Evolutionary conservation across 2,329 filamentous ascomycete species (phyloP).

Genomic region (Neofusicoccum kwambonambiense): DNA sequence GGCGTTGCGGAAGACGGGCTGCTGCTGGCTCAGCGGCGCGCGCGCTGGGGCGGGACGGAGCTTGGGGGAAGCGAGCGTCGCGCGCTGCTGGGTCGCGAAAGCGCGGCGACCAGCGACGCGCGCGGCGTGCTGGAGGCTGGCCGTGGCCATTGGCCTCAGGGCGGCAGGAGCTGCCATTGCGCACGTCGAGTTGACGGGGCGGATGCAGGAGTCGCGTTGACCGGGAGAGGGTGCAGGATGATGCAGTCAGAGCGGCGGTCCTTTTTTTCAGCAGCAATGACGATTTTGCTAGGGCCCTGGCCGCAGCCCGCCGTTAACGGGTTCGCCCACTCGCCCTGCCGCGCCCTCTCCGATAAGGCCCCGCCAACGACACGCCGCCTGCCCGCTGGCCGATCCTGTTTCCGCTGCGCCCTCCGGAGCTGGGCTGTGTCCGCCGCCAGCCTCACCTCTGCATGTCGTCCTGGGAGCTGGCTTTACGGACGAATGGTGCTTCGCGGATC

Average conservation of each 20-base stretch:
- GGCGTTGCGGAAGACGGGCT: conserved; percentile 28
- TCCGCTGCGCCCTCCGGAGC: conserved; percentile 1
- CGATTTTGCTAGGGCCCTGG: conserved; percentile 12
- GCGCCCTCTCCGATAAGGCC: background rate
- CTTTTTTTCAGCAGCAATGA: conserved; percentile 19
- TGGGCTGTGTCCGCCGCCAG: background rate
- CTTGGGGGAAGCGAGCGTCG: conserved; percentile 26
- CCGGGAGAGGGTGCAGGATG: background rate
- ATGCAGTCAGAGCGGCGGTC: background rate
- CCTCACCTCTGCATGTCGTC: background rate
- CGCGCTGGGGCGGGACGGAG: conserved; percentile 33
- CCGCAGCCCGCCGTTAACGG: conserved; percentile 6
- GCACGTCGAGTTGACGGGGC: conserved; percentile 3
- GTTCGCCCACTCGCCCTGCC: background rate
- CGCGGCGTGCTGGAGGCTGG: conserved; percentile 28
- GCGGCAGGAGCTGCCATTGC: conserved; percentile 27
- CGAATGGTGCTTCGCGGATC: conserved; percentile 10
- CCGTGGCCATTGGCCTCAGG: conserved; percentile 36
- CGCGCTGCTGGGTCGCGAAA: conserved; percentile 29
- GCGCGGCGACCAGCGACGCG: conserved; percentile 35
- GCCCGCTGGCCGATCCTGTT: background rate
- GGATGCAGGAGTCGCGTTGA: background rate
- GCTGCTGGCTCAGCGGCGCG: background rate
- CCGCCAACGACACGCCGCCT: background rate
- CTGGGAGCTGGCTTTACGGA: background rate